A percentile compares a stretch with the other conserved stretches of the same genome.
Evolutionary conservation across 2,329 filamentous ascomycete species (phyloP).

Genomic region (Acrocalymma vagum): DNA sequence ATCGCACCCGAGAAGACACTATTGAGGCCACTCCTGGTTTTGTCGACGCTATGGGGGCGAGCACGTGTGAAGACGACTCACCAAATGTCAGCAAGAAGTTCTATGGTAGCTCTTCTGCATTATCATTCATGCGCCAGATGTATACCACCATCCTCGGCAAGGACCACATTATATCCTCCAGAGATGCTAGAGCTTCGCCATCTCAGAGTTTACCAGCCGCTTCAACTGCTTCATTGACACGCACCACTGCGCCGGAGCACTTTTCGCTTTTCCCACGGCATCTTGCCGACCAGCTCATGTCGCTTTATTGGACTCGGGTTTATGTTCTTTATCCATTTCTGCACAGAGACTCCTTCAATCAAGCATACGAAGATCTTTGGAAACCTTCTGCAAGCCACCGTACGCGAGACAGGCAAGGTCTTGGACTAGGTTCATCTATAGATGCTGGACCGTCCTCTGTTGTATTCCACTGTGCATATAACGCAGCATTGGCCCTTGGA

Average conservation of each 20-base stretch:
- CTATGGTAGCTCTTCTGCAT: slow-evolving; percentile 16
- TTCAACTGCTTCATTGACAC: not conserved
- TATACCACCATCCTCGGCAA: slow-evolving; percentile 10
- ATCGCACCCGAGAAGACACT: slow-evolving; percentile 6
- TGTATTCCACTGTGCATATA: slow-evolving; percentile 16
- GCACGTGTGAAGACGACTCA: not conserved
- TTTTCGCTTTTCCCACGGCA: slow-evolving; percentile 14
- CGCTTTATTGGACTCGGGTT: slow-evolving; percentile 13
- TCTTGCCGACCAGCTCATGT: slow-evolving; percentile 10
- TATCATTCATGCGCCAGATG: slow-evolving; percentile 14
- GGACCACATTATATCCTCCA: slow-evolving; percentile 1
- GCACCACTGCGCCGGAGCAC: slow-evolving; percentile 8
- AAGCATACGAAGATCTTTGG: slow-evolving; percentile 17
- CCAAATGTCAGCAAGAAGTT: slow-evolving; percentile 5
- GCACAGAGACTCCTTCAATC: slow-evolving; percentile 8
- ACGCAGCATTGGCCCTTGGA: slow-evolving; percentile 14
- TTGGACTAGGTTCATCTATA: slow-evolving; percentile 13
- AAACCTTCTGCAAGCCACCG: slow-evolving; percentile 7
- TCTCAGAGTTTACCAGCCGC: not conserved
- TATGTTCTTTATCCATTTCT: slow-evolving; percentile 15
- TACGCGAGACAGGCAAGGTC: not conserved
- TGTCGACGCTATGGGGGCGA: slow-evolving; percentile 16
- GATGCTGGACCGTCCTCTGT: slow-evolving; percentile 8
- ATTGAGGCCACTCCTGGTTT: not conserved
- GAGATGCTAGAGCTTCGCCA: not conserved